phyloP scores from a whole-genome alignment of 768 basidiomycete species.

The Mycena crocata region DNA sequence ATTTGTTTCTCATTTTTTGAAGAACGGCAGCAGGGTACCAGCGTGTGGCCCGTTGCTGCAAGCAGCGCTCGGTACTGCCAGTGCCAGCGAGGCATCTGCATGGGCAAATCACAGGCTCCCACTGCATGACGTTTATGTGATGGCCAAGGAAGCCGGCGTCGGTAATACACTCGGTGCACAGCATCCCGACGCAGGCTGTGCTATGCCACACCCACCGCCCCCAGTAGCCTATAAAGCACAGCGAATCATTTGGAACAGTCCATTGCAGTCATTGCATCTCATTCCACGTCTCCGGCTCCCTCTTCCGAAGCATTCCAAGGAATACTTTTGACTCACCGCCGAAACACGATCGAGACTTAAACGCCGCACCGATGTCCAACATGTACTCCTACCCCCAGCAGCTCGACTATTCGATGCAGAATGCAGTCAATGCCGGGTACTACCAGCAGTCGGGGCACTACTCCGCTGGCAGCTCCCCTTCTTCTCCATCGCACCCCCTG shows the following conservation, averaged over 20 bases:
- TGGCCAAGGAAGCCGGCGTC: background rate
- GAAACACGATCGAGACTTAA: constrained; percentile 31
- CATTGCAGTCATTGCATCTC: constrained; percentile 29
- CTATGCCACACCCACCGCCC: constrained; percentile 5
- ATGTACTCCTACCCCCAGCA: constrained; percentile 27
- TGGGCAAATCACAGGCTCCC: background rate
- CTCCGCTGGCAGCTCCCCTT: constrained; percentile 22
- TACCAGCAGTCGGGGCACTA: constrained; percentile 26
- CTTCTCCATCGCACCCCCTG: constrained; percentile 27
- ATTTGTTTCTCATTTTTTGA: background rate
- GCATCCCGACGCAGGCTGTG: background rate
- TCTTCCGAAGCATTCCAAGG: constrained; percentile 15
- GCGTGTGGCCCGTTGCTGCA: constrained; percentile 12
- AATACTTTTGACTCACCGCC: constrained; percentile 22
- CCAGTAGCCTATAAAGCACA: constrained; percentile 14
- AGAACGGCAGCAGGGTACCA: too few species aligned
- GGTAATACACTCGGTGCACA: background rate
- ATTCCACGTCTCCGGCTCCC: constrained; percentile 13
- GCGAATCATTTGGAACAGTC: constrained; percentile 16
- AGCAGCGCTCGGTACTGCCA: constrained; percentile 14
- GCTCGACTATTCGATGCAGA: constrained; percentile 32
- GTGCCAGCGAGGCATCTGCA: constrained; percentile 8
- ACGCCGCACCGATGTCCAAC: constrained; percentile 24
- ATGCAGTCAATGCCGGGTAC: constrained; percentile 22
- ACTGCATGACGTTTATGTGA: constrained; percentile 1